phyloP scores from a whole-genome alignment of 495 filamentous ascomycete species.

The Acidomyces sp. region DNA sequence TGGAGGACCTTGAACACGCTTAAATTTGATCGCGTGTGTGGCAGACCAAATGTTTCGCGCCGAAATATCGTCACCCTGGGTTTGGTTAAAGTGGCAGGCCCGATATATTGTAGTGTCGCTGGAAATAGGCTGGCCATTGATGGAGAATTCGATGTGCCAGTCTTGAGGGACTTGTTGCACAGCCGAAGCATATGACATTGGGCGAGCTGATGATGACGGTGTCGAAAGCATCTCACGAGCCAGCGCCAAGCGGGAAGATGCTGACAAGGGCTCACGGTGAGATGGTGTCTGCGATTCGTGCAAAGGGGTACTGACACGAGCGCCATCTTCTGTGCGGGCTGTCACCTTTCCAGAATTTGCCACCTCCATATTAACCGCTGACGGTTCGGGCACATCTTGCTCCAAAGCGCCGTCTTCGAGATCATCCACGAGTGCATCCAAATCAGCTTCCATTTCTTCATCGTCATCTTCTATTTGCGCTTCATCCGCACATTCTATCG shows the following conservation, averaged over 20 bases:
- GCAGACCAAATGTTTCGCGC: slow-evolving; percentile 75
- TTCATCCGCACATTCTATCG: slow-evolving; percentile 90
- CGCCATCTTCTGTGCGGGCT: slow-evolving; percentile 93
- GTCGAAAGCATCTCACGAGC: slow-evolving; percentile 21
- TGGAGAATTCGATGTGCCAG: slow-evolving; percentile 96
- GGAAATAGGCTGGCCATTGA: slow-evolving; percentile 67
- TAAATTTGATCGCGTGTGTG: slow-evolving; percentile 84
- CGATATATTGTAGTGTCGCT: slow-evolving; percentile 95
- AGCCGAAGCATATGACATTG: slow-evolving; percentile 70
- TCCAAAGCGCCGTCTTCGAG: slow-evolving; percentile 73
- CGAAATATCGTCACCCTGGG: slow-evolving; percentile 50
- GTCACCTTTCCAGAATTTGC: slow-evolving; percentile 83
- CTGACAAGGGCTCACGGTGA: slow-evolving; percentile 31
- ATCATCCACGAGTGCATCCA: slow-evolving; percentile 82
- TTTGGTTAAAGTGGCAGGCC: slow-evolving; percentile 66
- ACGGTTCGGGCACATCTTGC: slow-evolving; percentile 61
- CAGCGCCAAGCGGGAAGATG: slow-evolving; percentile 36
- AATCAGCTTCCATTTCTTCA: slow-evolving; percentile 53
- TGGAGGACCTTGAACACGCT: slow-evolving; percentile 74
- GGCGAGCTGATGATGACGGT: slow-evolving; percentile 35
- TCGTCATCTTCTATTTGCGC: slow-evolving; percentile 67
- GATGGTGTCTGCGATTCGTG: slow-evolving; percentile 37
- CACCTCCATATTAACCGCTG: slow-evolving; percentile 86
- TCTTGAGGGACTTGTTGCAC: slow-evolving; percentile 70
- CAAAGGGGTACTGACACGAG: slow-evolving; percentile 73